These are phyloP conservation scores for Dothideomycetes sp. DNA, from an alignment of 2,329 filamentous ascomycete genomes.

Conservation along the genomic window DNA sequence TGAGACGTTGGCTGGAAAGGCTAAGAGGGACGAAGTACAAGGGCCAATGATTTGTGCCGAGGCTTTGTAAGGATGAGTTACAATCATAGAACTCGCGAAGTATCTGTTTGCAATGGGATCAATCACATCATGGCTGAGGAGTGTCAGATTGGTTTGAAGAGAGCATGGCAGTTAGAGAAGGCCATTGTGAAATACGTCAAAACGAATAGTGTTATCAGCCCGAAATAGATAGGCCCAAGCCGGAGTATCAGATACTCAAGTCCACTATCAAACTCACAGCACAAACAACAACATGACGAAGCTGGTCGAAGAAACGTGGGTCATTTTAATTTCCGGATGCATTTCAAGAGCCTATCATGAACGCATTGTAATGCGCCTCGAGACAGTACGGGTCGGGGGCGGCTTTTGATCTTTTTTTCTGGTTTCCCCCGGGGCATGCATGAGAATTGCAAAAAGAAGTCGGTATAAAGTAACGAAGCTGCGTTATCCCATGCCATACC, in stretches of 20 bases:
- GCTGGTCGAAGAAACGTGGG: neutral
- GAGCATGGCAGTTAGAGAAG: too few species aligned
- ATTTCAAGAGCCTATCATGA: conserved; percentile 14
- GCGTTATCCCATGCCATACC: conserved; percentile 14
- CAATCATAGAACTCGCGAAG: too few species aligned
- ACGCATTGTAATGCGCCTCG: conserved; percentile 14
- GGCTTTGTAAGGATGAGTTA: conserved; percentile 7
- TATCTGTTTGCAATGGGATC: too few species aligned
- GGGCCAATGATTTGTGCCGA: conserved; percentile 34
- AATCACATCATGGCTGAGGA: too few species aligned
- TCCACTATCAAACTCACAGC: neutral
- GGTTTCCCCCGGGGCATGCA: too few species aligned
- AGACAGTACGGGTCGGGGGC: conserved; percentile 12
- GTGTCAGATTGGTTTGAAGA: too few species aligned
- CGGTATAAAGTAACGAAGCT: conserved; percentile 13
- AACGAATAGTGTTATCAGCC: too few species aligned
- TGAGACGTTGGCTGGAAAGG: conserved; percentile 29
- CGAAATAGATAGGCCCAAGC: neutral
- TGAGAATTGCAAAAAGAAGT: conserved; percentile 11
- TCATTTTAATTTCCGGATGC: conserved; percentile 12
- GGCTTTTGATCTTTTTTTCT: conserved; percentile 11
- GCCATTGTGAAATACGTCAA: too few species aligned
- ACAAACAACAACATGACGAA: conserved; percentile 10
- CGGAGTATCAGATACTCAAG: neutral
- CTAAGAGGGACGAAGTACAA: conserved; percentile 42